A percentile compares a stretch with the other conserved stretches of the same genome.
phyloP scores from a whole-genome alignment of 2,329 filamentous ascomycete species.

The Nannizziopsis arthrosporioides region DNA sequence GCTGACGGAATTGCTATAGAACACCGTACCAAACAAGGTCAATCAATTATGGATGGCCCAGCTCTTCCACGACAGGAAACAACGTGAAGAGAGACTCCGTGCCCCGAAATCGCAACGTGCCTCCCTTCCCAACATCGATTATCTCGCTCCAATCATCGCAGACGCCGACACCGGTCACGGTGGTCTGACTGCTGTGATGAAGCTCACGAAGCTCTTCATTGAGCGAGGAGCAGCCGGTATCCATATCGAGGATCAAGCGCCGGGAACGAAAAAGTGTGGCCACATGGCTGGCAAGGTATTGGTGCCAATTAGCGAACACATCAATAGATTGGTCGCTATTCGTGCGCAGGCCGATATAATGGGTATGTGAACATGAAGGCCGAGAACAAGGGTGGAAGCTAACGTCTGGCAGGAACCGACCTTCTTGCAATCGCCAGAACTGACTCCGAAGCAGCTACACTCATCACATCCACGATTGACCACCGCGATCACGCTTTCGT shows the following conservation, averaged over 20 bases:
- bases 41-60: conserved; percentile 96
- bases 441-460: conserved; percentile 91
- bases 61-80: conserved; percentile 98
- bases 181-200: conserved; percentile 97
- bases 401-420: conserved; percentile 50
- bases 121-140: conserved; percentile 73
- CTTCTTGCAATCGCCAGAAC: conserved; percentile 86
- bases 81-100: conserved; percentile 83
- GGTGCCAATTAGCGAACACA: conserved; percentile 93
- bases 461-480: conserved; percentile 95
- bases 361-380: conserved; percentile 43
- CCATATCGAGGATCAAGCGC: conserved; percentile 96
- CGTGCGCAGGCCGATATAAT: conserved; percentile 97
- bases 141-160: conserved; percentile 87
- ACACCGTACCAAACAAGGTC: conserved; percentile 97
- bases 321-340: conserved; percentile 93
- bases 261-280: conserved; percentile 97
- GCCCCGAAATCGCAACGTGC: conserved; percentile 60
- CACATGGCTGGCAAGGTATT: conserved; percentile 99
- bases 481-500: conserved; percentile 91
- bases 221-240: conserved; percentile 96
- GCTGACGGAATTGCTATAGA: conserved; percentile 42
- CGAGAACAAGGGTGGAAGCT: background rate
- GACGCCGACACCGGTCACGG: conserved; percentile 97
- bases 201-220: conserved; percentile 93